A percentile compares a stretch with the other conserved stretches of the same genome.
phyloP scores from a whole-genome alignment of 345 rosid species.

The Arabidopsis suecica region DNA sequence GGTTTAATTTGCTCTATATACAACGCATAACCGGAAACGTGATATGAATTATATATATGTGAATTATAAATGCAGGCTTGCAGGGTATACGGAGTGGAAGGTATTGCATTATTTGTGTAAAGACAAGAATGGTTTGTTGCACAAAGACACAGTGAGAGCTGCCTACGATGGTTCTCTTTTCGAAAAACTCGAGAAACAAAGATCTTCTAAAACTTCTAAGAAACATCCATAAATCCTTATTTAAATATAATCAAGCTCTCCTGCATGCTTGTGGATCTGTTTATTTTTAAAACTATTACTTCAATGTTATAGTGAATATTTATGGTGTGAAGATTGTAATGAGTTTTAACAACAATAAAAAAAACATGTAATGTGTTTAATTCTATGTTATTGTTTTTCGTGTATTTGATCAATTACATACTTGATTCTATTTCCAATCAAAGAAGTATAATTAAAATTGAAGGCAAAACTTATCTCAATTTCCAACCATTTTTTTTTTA shows the following conservation, averaged over 20 bases:
- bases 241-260: too few species aligned
- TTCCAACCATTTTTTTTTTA: not conserved
- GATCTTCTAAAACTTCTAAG: slow-evolving; percentile 45
- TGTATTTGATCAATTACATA: not conserved
- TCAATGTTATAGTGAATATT: slow-evolving; percentile 3
- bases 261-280: not conserved
- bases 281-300: not conserved
- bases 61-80: slow-evolving; percentile 54
- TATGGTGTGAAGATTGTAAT: slow-evolving; percentile 23
- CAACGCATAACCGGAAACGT: not conserved
- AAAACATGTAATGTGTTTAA: slow-evolving; percentile 3
- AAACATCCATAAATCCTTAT: slow-evolving; percentile 37
- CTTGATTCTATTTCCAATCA: not conserved
- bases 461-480: not conserved
- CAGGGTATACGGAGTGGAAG: slow-evolving; percentile 75
- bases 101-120: slow-evolving; percentile 58
- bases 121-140: slow-evolving; percentile 74
- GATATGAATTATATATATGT: not conserved
- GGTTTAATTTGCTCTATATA: not conserved
- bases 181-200: slow-evolving; percentile 62
- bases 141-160: slow-evolving; percentile 61
- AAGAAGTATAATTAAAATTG: not conserved
- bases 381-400: not conserved
- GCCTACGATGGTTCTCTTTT: slow-evolving; percentile 88
- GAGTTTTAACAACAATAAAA: not conserved